Evolutionary conservation across 176 grass and related monocot genomes (phyloP), one percentile per base, ranked within the genome.

Genomic region (Ensete ventricosum): DNA sequence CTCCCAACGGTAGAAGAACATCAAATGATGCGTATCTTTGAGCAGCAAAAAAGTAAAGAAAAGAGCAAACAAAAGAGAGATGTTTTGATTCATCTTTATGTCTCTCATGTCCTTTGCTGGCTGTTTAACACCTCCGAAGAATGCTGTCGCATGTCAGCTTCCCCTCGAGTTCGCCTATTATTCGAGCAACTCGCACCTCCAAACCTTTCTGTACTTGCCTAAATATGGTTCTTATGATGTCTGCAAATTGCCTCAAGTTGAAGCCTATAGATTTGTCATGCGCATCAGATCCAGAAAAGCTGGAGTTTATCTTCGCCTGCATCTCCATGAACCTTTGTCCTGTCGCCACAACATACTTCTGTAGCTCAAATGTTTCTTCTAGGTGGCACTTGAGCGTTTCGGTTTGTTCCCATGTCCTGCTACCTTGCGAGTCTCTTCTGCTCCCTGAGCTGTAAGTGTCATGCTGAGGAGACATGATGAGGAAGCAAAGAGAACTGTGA

Each of bases 331-430:
- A 83, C 83, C 88, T 96, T 85, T 96, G 89, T 0, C 89, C 93
- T 63, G 87, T 92, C 52, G 87, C 93, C 57, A 96, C 93, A 81
- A 88, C 79, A 71, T 86, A 84, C 16, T 89, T 79, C 76, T 92
- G 89, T 55, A 96, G 77, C 76, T 92, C 82, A 83, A 96, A 96
- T 76, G 93, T 90, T 81, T 96, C 89, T 81, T 86, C 93, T 27
- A 96, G 66, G 63, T 90, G 90, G 53, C 68, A 81, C 17, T 79
- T 83, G 5, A 92, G 79, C 54, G 85, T 84, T 26, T 64, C 73
- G 12, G 76, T 73, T 67, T 57, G 73, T 9, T 81, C 82, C 70
- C 82, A 85, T n/a, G 78, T 51, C n/a, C 57, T 73, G 34, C 55
- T 55, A 34, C 22, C 19, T 64, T 7, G 55, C 53, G 49, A 52